phyloP scores from a whole-genome alignment of 2,329 filamentous ascomycete genomes.

The Paecilomyces formosus region DNA sequence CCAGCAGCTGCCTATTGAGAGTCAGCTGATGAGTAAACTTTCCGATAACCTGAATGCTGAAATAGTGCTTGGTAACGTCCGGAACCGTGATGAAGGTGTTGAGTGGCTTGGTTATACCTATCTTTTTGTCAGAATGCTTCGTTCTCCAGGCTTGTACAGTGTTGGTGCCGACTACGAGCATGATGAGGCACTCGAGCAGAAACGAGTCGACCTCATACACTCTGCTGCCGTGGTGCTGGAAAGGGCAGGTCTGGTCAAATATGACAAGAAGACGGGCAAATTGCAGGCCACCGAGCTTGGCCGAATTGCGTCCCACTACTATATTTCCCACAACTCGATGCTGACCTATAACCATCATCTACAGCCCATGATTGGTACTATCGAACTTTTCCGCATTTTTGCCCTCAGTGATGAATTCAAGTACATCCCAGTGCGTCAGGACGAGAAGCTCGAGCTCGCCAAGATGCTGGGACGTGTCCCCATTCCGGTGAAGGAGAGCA shows the following conservation, averaged over 20 bases:
- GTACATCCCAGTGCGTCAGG: conserved; percentile 94
- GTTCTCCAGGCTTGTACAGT: conserved; percentile 89
- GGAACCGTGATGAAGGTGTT: conserved; percentile 89
- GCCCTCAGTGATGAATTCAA: conserved; percentile 97
- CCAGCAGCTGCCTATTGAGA: conserved; percentile 95
- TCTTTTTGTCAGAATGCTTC: conserved; percentile 93
- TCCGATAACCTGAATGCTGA: conserved; percentile 97
- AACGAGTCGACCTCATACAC: conserved; percentile 93
- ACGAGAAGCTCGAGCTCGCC: conserved; percentile 92
- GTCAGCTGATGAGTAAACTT: conserved; percentile 85
- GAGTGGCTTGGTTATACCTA: conserved; percentile 99
- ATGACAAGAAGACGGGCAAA: conserved; percentile 86
- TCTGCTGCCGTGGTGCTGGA: conserved; percentile 83
- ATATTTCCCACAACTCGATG: conserved; percentile 96
- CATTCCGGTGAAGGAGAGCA: conserved; percentile 93
- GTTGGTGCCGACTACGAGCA: conserved; percentile 94
- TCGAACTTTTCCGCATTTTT: conserved; percentile 95
- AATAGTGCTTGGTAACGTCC: conserved; percentile 86
- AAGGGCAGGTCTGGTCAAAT: conserved; percentile 83
- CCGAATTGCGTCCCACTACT: conserved; percentile 94
- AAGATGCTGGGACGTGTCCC: conserved; percentile 86
- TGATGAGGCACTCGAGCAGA: conserved; percentile 86
- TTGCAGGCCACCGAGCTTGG: conserved; percentile 90
- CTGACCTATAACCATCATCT: conserved; percentile 93
- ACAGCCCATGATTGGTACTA: conserved; percentile 83